Percentiles rank a stretch among this genome's conserved stretches.
Conservation (phyloP, 345 rosid genomes). For the Arabidopsis arenosa region DNA sequence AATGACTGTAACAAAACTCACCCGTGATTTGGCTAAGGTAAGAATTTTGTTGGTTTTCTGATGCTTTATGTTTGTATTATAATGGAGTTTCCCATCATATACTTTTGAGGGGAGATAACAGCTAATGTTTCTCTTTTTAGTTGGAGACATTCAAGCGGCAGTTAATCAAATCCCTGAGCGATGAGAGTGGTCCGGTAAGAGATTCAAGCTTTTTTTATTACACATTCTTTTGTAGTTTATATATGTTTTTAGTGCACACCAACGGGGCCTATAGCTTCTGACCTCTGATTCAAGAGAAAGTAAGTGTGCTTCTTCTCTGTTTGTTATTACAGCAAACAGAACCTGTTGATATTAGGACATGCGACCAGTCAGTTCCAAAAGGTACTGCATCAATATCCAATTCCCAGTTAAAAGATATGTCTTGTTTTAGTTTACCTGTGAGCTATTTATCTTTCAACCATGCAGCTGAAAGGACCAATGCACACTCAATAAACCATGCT, state of each 20-base stretch:
- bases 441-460: slow-evolving; percentile 20
- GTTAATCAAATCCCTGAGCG: slow-evolving; percentile 83
- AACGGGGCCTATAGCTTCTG: slow-evolving; percentile 5
- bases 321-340: slow-evolving; percentile 57
- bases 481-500: slow-evolving; percentile 47
- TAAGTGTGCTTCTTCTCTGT: slow-evolving; percentile 16
- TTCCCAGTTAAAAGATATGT: neutral
- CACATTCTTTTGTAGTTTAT: neutral
- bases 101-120: neutral
- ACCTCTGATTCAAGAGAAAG: slow-evolving; percentile 16
- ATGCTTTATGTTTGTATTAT: slow-evolving; percentile 1
- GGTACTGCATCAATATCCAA: slow-evolving; percentile 49
- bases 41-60: slow-evolving; percentile 22
- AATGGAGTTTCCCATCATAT: neutral
- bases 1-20: slow-evolving; percentile 69
- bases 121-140: slow-evolving; percentile 43
- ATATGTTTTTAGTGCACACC: neutral
- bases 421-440: slow-evolving; percentile 1
- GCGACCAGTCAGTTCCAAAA: slow-evolving; percentile 66
- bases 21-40: slow-evolving; percentile 90
- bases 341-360: slow-evolving; percentile 77
- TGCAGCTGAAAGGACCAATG: slow-evolving; percentile 60
- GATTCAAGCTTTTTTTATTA: slow-evolving; percentile 12
- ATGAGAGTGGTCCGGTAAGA: slow-evolving; percentile 76
- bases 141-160: slow-evolving; percentile 94